phyloP scores from a whole-genome alignment of 805 yeast species.

The Priceomyces haplophilus region DNA sequence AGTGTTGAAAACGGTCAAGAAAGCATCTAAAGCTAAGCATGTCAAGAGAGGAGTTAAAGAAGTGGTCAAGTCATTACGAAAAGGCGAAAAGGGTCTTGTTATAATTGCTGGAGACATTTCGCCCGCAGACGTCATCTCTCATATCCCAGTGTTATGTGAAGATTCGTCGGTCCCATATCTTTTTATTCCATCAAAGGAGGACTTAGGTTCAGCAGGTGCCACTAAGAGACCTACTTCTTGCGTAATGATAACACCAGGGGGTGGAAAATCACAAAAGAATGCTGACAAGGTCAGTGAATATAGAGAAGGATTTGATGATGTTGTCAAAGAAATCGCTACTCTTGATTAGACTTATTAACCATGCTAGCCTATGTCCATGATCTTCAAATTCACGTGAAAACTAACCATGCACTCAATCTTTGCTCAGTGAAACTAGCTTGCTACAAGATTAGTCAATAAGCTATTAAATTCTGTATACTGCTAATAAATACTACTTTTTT shows the following conservation, averaged over 20 bases:
- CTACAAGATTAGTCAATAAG: not conserved
- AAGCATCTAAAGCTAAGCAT: constrained; percentile 97
- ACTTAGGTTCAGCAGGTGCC: constrained; percentile 97
- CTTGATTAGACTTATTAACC: constrained; percentile 20
- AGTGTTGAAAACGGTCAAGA: constrained; percentile 91
- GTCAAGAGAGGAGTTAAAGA: constrained; percentile 99
- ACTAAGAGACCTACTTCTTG: constrained; percentile 99
- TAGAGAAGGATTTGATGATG: constrained; percentile 88
- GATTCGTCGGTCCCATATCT: constrained; percentile 88
- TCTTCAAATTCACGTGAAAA: constrained; percentile 27
- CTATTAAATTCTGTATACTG: not conserved
- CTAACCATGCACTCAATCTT: constrained; percentile 5
- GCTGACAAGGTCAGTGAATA: constrained; percentile 74
- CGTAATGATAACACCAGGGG: constrained; percentile 96
- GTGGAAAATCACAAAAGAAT: constrained; percentile 76
- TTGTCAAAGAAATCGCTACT: constrained; percentile 80
- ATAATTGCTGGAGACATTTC: constrained; percentile 97
- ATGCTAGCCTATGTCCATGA: constrained; percentile 12
- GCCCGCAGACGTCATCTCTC: constrained; percentile 96
- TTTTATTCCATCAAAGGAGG: constrained; percentile 96
- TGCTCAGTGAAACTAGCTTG: not conserved
- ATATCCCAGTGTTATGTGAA: constrained; percentile 95
- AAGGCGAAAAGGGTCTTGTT: constrained; percentile 96
- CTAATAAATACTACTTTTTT: not conserved
- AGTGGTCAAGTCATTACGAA: constrained; percentile 95